Conservation (phyloP, 1,139 yeast species). For the Taphrina flavorubra region DNA sequence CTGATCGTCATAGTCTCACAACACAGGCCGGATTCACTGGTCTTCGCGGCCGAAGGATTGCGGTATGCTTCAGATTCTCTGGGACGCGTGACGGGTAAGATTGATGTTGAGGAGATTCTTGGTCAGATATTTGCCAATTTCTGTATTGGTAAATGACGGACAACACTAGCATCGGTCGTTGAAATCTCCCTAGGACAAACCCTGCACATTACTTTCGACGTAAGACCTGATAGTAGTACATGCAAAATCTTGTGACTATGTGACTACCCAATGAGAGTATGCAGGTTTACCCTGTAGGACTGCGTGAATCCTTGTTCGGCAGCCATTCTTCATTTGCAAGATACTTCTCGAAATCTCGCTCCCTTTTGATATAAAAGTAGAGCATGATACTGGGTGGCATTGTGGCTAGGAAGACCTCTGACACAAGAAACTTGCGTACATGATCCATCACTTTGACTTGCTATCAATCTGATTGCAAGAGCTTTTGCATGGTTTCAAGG, state of each 20-base stretch:
- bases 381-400: slow-evolving; percentile 29
- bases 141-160: slow-evolving; percentile 80
- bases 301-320: too few relatives aligned
- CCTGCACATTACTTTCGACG: background rate
- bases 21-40: slow-evolving; percentile 54
- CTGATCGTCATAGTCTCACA: background rate
- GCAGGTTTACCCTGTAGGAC: background rate
- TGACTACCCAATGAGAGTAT: background rate
- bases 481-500: background rate
- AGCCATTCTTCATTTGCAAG: background rate
- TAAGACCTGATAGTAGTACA: background rate
- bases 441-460: slow-evolving; percentile 8
- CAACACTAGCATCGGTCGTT: too few relatives aligned
- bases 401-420: slow-evolving; percentile 25
- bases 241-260: background rate
- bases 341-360: slow-evolving; percentile 13
- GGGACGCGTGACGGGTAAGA: slow-evolving; percentile 88
- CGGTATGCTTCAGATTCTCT: slow-evolving; percentile 81
- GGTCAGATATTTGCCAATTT: slow-evolving; percentile 90
- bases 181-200: too few relatives aligned
- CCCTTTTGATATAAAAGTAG: slow-evolving; percentile 14
- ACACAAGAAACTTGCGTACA: slow-evolving; percentile 5
- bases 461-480: background rate
- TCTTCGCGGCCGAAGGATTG: slow-evolving; percentile 79
- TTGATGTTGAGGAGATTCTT: slow-evolving; percentile 87